These are phyloP conservation scores for Strigomonas culicis DNA, from an alignment of 208 protist species.

Conservation along the genomic window DNA sequence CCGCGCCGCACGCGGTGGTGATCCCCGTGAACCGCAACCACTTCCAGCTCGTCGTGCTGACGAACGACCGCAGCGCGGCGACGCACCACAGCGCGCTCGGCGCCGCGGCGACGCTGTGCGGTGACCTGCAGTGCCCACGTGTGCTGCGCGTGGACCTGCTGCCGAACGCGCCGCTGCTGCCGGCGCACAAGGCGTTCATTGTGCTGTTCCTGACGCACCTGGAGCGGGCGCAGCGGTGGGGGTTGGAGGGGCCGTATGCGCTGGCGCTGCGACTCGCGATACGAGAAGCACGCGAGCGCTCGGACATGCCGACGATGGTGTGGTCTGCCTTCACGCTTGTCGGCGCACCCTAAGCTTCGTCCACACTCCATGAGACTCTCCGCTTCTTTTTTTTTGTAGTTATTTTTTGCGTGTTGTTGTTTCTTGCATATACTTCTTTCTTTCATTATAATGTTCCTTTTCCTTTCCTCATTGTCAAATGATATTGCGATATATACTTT, in stretches of 20 bases:
- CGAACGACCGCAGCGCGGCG: slow-evolving; percentile 31
- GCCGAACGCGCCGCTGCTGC: slow-evolving; percentile 28
- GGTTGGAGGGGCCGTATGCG: slow-evolving; percentile 56
- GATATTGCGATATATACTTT: background rate
- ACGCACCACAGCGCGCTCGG: slow-evolving; percentile 38
- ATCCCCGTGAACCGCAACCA: background rate
- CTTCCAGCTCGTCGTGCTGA: slow-evolving; percentile 58
- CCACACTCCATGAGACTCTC: slow-evolving; percentile 5
- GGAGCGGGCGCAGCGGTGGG: slow-evolving; percentile 32
- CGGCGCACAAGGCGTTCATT: slow-evolving; percentile 55
- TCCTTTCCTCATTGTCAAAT: background rate
- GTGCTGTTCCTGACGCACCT: slow-evolving; percentile 45
- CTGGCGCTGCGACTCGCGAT: slow-evolving; percentile 74
- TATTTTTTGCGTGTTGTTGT: slow-evolving; percentile 1
- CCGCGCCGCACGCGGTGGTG: background rate
- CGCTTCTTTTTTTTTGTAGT: background rate
- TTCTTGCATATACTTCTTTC: slow-evolving; percentile 9
- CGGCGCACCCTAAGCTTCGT: slow-evolving; percentile 44
- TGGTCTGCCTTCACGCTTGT: slow-evolving; percentile 78
- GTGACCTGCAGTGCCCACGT: slow-evolving; percentile 52
- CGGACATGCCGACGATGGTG: slow-evolving; percentile 31
- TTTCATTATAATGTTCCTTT: background rate
- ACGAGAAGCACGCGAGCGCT: background rate
- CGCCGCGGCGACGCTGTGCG: slow-evolving; percentile 49
- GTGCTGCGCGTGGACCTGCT: slow-evolving; percentile 71